Percentiles rank a stretch among this genome's conserved stretches.
These are phyloP conservation scores for Cladosporium phlei DNA, from an alignment of 2,329 filamentous ascomycete genomes.

Conservation along the genomic window DNA sequence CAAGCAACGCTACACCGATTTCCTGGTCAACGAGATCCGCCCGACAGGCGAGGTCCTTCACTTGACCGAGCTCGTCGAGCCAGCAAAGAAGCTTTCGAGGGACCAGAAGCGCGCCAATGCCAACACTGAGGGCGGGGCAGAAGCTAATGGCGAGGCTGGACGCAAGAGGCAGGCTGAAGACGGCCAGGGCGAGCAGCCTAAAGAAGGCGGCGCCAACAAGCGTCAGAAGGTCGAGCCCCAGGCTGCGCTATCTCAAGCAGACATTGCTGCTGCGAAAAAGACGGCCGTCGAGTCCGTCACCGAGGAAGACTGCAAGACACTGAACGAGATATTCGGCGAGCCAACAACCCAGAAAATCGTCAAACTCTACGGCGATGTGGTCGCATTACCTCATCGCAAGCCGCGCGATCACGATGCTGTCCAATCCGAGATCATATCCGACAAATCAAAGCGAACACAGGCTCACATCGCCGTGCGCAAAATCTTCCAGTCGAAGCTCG, in stretches of 20 bases:
- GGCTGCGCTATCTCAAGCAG: constrained; percentile 9
- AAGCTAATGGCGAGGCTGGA: not conserved
- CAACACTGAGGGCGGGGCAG: constrained; percentile 4
- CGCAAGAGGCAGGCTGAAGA: constrained; percentile 14
- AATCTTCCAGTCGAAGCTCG: constrained; percentile 72
- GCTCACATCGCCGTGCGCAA: constrained; percentile 66
- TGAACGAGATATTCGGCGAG: constrained; percentile 49
- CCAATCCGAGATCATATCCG: constrained; percentile 50
- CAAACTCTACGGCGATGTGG: constrained; percentile 51
- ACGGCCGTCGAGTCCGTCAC: constrained; percentile 4
- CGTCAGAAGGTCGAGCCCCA: constrained; percentile 18
- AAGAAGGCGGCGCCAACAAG: constrained; percentile 15
- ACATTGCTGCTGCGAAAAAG: constrained; percentile 10
- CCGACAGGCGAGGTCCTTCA: constrained; percentile 72
- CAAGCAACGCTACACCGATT: constrained; percentile 83
- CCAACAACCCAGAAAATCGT: constrained; percentile 49
- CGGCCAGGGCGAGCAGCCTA: constrained; percentile 5
- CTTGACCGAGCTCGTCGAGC: constrained; percentile 48
- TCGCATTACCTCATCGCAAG: constrained; percentile 51
- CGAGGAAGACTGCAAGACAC: constrained; percentile 12
- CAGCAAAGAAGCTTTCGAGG: constrained; percentile 16
- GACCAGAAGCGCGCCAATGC: constrained; percentile 7
- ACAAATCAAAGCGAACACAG: constrained; percentile 58
- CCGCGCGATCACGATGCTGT: constrained; percentile 52
- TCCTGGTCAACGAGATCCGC: constrained; percentile 83